A percentile compares a stretch with the other conserved stretches of the same genome.
Conservation (phyloP, 306 rosid genomes). For the Sicyos edulis region DNA sequence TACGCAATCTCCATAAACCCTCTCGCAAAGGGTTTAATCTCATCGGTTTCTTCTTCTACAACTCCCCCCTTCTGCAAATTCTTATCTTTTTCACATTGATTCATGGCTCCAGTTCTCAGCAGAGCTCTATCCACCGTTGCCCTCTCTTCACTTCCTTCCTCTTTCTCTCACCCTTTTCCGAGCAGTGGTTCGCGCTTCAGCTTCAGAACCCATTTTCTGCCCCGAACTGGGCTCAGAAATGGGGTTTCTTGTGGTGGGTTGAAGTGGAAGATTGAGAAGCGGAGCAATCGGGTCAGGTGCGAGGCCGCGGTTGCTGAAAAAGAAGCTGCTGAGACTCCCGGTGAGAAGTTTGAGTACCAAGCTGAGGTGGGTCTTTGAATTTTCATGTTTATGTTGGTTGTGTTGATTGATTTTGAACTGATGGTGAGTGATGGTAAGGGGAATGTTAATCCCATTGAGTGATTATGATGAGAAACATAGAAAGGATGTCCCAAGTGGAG, state of each 20-base stretch:
- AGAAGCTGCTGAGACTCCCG: slow-evolving; percentile 58
- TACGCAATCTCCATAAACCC: slow-evolving; percentile 29
- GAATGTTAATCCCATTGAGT: background rate
- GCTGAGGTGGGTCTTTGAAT: slow-evolving; percentile 71
- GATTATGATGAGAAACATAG: background rate
- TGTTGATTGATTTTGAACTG: slow-evolving; percentile 2
- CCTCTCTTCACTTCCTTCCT: slow-evolving; percentile 53
- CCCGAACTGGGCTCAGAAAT: slow-evolving; percentile 38
- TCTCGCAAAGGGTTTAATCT: slow-evolving; percentile 27
- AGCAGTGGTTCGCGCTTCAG: slow-evolving; percentile 29
- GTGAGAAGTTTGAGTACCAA: slow-evolving; percentile 89
- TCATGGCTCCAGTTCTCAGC: slow-evolving; percentile 78
- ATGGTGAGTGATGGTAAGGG: background rate
- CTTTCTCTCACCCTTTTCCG: slow-evolving; percentile 36
- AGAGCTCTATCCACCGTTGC: slow-evolving; percentile 55
- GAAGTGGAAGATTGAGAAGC: slow-evolving; percentile 52
- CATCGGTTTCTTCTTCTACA: background rate
- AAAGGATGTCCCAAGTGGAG: too few species aligned
- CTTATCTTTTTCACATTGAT: slow-evolving; percentile 11
- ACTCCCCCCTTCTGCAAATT: background rate
- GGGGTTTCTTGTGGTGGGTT: slow-evolving; percentile 35
- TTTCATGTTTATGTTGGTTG: background rate
- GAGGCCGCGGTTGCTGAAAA: slow-evolving; percentile 82
- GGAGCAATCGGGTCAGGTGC: slow-evolving; percentile 46
- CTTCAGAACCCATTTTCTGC: slow-evolving; percentile 51